Evolutionary conservation across 2,329 filamentous ascomycete genomes (phyloP).

Genomic region (Colletotrichum paranaense): DNA sequence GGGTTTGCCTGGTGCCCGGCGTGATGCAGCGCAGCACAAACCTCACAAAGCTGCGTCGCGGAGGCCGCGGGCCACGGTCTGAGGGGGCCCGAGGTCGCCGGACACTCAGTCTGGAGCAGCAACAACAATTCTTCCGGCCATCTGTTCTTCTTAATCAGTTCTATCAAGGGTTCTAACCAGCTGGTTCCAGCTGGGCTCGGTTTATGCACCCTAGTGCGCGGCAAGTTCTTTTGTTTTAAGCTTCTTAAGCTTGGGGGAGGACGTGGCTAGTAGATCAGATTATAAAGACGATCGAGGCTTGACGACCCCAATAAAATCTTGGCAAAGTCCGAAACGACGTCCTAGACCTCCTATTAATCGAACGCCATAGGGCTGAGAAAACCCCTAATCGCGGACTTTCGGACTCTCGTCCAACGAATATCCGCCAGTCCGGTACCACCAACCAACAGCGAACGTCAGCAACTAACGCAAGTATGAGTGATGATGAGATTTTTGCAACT

Average conservation of each 20-base stretch:
- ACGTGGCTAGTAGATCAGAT: too few species aligned
- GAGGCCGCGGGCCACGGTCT: slow-evolving; percentile 13
- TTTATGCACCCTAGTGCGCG: too few species aligned
- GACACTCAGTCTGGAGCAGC: background rate
- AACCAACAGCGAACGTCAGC: background rate
- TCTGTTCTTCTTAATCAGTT: too few species aligned
- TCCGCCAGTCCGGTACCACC: background rate
- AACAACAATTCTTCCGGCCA: background rate
- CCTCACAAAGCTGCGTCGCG: background rate
- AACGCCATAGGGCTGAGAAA: background rate
- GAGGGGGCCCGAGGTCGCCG: background rate
- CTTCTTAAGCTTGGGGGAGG: too few species aligned
- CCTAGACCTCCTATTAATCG: too few species aligned
- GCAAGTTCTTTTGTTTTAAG: too few species aligned
- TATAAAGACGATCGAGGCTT: too few species aligned
- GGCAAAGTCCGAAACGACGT: background rate
- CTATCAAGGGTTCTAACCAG: background rate
- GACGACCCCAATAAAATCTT: background rate
- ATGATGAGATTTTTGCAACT: background rate
- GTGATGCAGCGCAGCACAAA: background rate
- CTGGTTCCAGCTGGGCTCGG: background rate
- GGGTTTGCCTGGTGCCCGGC: background rate
- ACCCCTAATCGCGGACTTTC: background rate
- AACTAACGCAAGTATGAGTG: background rate
- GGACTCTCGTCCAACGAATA: background rate